Percentiles rank a stretch among this genome's conserved stretches.
phyloP scores from a whole-genome alignment of 2,329 filamentous ascomycete genomes.

The Claviceps sorghi region DNA sequence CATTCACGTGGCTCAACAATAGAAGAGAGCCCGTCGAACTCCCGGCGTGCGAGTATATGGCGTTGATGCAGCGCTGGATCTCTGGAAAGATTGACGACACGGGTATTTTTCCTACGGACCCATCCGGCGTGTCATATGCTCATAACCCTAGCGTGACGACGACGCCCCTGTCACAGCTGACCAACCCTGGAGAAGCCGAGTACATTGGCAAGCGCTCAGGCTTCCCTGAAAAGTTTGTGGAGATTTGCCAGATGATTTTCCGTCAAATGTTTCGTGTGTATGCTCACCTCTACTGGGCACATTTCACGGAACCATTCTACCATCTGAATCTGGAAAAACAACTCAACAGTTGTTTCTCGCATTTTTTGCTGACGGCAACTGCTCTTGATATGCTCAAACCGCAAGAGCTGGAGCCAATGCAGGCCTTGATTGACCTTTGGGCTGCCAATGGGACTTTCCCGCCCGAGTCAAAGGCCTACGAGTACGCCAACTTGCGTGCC shows the following conservation, averaged over 20 bases:
- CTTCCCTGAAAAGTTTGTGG: conserved; percentile 79
- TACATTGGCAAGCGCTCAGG: conserved; percentile 89
- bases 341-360: conserved; percentile 75
- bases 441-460: conserved; percentile 79
- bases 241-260: conserved; percentile 86
- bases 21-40: conserved; percentile 80
- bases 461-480: conserved; percentile 53
- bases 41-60: conserved; percentile 85
- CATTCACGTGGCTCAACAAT: conserved; percentile 90
- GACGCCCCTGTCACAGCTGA: conserved; percentile 47
- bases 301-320: conserved; percentile 75
- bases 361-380: conserved; percentile 69
- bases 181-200: conserved; percentile 45
- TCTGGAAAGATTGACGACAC: conserved; percentile 87
- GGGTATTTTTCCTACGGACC: conserved; percentile 79
- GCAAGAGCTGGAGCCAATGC: conserved; percentile 89
- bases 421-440: conserved; percentile 85
- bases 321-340: conserved; percentile 69
- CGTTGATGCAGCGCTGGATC: conserved; percentile 93
- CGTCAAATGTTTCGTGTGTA: conserved; percentile 99
- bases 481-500: conserved; percentile 46
- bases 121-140: conserved; percentile 51
- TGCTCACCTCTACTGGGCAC: conserved; percentile 92
- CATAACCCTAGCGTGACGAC: conserved; percentile 45
- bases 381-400: conserved; percentile 73